Evolutionary conservation across 192 early-diverging fungal species (phyloP), one percentile per base, ranked within the genome.

Genomic region (Oehlia diaphana): DNA sequence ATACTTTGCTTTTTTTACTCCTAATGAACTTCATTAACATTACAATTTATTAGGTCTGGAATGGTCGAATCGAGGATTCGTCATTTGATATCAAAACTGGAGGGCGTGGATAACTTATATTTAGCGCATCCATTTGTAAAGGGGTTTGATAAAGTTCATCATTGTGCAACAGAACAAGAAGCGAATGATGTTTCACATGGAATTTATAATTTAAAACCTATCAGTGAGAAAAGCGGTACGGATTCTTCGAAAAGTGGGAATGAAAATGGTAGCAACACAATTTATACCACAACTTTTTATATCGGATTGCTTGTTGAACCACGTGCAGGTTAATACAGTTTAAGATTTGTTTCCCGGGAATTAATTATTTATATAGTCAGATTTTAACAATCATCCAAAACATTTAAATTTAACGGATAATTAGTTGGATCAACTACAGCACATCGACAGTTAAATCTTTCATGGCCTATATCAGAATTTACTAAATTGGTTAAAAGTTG

Each of bases 71-170:
- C 97, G 12, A 89, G 92, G 58, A 83, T 99, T 53, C 93, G 98
- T 79, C 94, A 95, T 69, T 89, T 96, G 16, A 91, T 98, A 7
- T 85, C 88, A 74, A 93, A 92, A 77, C 83, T 99, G n/a, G 98
- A 99, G 80, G 73, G 81, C 19, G 88, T 93, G 0, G 92, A 95
- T 5, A 82, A 86, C 67, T 74, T 99, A 50, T 81, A 88, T 12
- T 73, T 94, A 66, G 95, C 94, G 2, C 95, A 96, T 78, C 98
- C 98, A 53, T 98, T 92, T 82, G 94, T 96, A 72, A 96, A 98
- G 75, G 91, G 93, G 66, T 93, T 92, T 73, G 92, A 95, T 63
- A 93, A 92, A 71, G 83, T 89, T 14, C 87, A 89, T 72, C 70
- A 84, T 47, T 94, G 92, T 84, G 81, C 76, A 35, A 88, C 88